These are phyloP conservation scores for Colletotrichum sp. DNA, from an alignment of 2,329 filamentous ascomycete genomes.

Conservation along the genomic window DNA sequence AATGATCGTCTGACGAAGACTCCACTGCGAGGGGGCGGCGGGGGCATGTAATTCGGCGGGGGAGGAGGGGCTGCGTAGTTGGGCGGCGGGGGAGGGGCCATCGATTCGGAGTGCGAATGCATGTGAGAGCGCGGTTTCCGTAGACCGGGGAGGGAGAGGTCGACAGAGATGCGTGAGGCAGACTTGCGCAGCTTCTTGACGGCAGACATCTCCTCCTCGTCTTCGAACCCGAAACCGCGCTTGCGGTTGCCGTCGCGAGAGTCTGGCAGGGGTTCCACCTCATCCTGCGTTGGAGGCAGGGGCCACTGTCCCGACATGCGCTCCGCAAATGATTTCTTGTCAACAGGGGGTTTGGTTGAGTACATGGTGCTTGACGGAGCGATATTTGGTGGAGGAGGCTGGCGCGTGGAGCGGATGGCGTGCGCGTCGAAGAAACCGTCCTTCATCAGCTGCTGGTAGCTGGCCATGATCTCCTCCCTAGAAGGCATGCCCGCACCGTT, in stretches of 20 bases:
- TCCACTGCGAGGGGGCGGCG: not conserved
- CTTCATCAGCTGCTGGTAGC: conserved; percentile 61
- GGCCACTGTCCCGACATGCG: conserved; percentile 27
- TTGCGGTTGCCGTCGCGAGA: conserved; percentile 58
- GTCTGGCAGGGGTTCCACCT: conserved; percentile 13
- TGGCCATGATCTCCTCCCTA: conserved; percentile 59
- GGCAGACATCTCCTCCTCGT: conserved; percentile 33
- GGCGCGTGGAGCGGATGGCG: conserved; percentile 62
- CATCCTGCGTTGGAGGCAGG: conserved; percentile 14
- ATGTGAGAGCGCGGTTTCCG: conserved; percentile 30
- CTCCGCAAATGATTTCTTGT: conserved; percentile 13
- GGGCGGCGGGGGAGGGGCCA: conserved; percentile 25
- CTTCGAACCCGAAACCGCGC: conserved; percentile 41
- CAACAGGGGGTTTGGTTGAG: conserved; percentile 12
- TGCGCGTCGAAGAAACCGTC: conserved; percentile 64
- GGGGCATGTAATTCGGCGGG: not conserved
- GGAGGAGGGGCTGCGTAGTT: conserved; percentile 13
- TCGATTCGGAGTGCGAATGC: conserved; percentile 27
- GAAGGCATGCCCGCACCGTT: conserved; percentile 34
- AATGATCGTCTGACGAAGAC: conserved; percentile 12
- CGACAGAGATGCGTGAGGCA: conserved; percentile 46
- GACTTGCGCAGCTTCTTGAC: conserved; percentile 60
- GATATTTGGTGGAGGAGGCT: conserved; percentile 36
- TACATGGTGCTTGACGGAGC: conserved; percentile 8
- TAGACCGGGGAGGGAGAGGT: conserved; percentile 38